These are phyloP conservation scores for Spencermartinsiella europaea DNA, from an alignment of 805 yeast genomes.

Conservation along the genomic window DNA sequence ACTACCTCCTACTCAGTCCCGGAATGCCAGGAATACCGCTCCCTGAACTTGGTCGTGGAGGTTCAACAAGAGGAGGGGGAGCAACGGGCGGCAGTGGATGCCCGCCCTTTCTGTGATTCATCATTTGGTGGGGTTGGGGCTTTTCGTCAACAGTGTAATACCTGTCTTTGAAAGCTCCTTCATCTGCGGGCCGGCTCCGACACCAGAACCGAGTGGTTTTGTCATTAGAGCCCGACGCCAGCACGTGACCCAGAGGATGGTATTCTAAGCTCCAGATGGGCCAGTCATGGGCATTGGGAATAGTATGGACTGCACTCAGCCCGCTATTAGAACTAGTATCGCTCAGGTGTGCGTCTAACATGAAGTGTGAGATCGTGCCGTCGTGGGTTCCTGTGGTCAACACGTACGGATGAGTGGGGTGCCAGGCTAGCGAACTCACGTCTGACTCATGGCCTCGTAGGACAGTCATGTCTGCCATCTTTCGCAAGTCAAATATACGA, in stretches of 20 bases:
- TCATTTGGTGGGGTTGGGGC: constrained; percentile 6
- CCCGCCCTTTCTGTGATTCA: constrained; percentile 10
- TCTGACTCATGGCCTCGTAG: constrained; percentile 80
- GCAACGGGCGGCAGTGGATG: neutral
- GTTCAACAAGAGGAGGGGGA: neutral
- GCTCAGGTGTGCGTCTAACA: constrained; percentile 42
- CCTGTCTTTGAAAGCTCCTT: constrained; percentile 72
- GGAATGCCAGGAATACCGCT: neutral
- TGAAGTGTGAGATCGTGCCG: constrained; percentile 78
- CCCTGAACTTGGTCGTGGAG: neutral
- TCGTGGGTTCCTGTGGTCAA: constrained; percentile 84
- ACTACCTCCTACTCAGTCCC: neutral
- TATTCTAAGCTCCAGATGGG: constrained; percentile 86
- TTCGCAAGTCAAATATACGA: constrained; percentile 80
- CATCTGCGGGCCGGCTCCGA: constrained; percentile 86
- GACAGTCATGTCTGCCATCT: constrained; percentile 69
- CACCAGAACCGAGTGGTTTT: constrained; percentile 92
- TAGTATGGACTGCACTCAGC: constrained; percentile 36
- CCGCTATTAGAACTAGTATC: constrained; percentile 26
- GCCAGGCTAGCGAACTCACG: constrained; percentile 84
- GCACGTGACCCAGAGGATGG: constrained; percentile 89
- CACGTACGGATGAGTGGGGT: constrained; percentile 77
- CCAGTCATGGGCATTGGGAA: constrained; percentile 93
- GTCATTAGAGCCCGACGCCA: constrained; percentile 92
- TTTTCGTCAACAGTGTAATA: constrained; percentile 57